phyloP scores from a whole-genome alignment of 306 rosid genomes.

The Rosa chinensis region DNA sequence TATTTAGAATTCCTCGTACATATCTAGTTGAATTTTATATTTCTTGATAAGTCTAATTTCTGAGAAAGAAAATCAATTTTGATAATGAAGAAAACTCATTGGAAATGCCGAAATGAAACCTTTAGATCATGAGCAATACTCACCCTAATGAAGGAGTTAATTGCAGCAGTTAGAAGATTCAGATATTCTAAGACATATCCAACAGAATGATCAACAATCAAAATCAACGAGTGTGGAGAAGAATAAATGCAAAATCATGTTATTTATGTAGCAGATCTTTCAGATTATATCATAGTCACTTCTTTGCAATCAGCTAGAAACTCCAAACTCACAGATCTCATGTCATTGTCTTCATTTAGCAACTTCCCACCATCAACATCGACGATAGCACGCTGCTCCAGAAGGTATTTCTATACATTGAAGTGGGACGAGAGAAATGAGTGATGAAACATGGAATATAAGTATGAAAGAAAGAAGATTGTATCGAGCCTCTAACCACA shows the following conservation, averaged over 20 bases:
- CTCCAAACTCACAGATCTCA: constrained; percentile 78
- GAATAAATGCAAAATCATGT: background rate
- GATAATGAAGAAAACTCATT: background rate
- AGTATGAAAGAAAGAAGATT: background rate
- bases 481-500: background rate
- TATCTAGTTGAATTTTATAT: background rate
- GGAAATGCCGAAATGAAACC: background rate
- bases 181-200: background rate
- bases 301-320: constrained; percentile 11
- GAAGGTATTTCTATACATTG: constrained; percentile 71
- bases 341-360: constrained; percentile 85
- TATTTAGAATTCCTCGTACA: background rate
- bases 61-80: background rate
- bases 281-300: background rate
- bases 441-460: background rate
- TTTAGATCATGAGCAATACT: background rate
- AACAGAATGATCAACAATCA: background rate
- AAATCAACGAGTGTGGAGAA: background rate
- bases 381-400: constrained; percentile 72
- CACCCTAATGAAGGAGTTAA: background rate
- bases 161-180: background rate
- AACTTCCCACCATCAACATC: constrained; percentile 85
- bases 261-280: background rate
- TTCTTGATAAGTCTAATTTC: background rate
- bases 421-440: background rate